Conservation (phyloP, 1,284 basidiomycete genomes). For the Singerocomus rubriflavus region DNA sequence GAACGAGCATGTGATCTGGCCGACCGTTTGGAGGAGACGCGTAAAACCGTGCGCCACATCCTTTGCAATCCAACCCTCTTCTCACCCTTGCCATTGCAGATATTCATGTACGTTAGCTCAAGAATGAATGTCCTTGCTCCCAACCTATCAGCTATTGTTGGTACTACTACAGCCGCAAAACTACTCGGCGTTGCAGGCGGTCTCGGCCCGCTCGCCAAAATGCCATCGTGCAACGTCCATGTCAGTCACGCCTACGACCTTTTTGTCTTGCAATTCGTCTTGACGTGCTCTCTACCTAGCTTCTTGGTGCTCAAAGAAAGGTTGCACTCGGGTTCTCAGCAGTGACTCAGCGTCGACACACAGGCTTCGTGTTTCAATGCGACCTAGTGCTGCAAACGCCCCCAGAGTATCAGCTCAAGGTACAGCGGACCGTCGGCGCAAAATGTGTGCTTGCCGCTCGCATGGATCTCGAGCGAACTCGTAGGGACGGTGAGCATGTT, state of each 20-base stretch:
- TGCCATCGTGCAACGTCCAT: slow-evolving; percentile 95
- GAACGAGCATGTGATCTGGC: slow-evolving; percentile 86
- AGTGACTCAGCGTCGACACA: slow-evolving; percentile 83
- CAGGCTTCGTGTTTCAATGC: slow-evolving; percentile 95
- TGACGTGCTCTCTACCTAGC: slow-evolving; percentile 41
- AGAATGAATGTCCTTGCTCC: slow-evolving; percentile 98
- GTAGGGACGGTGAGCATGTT: slow-evolving; percentile 63
- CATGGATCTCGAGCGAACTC: slow-evolving; percentile 84
- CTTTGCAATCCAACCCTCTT: neutral
- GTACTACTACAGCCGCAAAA: slow-evolving; percentile 97
- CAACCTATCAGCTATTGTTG: slow-evolving; percentile 96
- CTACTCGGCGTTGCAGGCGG: slow-evolving; percentile 97
- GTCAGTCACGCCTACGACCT: slow-evolving; percentile 43
- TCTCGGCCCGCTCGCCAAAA: slow-evolving; percentile 85
- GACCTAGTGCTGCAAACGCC: slow-evolving; percentile 84
- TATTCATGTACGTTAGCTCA: slow-evolving; percentile 98
- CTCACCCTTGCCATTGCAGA: slow-evolving; percentile 44
- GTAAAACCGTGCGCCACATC: slow-evolving; percentile 64
- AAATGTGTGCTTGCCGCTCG: slow-evolving; percentile 90
- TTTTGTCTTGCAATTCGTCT: neutral
- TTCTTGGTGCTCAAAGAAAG: slow-evolving; percentile 92
- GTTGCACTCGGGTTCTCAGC: slow-evolving; percentile 84
- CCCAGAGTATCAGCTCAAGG: slow-evolving; percentile 88
- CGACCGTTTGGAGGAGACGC: slow-evolving; percentile 81
- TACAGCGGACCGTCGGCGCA: slow-evolving; percentile 90